phyloP scores from a whole-genome alignment of 768 basidiomycete genomes.

The Pholiota conissans region DNA sequence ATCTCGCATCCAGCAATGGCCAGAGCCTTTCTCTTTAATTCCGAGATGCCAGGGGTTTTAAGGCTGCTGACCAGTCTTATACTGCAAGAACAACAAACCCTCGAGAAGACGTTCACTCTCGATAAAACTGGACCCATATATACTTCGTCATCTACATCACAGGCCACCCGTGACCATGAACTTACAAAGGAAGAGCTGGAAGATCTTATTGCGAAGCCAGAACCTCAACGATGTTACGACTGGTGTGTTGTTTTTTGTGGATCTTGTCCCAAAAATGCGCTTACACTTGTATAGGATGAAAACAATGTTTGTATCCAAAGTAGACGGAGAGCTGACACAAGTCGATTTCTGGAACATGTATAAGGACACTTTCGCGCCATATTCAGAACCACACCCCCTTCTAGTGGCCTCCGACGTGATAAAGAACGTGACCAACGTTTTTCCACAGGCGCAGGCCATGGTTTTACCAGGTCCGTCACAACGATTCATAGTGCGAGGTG shows the following conservation, averaged over 20 bases:
- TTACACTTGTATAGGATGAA: conserved; percentile 69
- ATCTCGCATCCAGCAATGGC: conserved; percentile 74
- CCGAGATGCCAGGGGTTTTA: conserved; percentile 68
- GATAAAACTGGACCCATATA: conserved; percentile 63
- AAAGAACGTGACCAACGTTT: conserved; percentile 85
- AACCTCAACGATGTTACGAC: conserved; percentile 81
- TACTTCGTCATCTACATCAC: conserved; percentile 54
- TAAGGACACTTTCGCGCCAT: conserved; percentile 74
- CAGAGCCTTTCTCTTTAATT: conserved; percentile 72
- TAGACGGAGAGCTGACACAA: conserved; percentile 84
- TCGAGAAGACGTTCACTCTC: conserved; percentile 62
- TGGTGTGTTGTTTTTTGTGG: conserved; percentile 49
- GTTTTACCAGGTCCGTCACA: conserved; percentile 72
- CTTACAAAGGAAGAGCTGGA: conserved; percentile 72
- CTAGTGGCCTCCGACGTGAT: conserved; percentile 92
- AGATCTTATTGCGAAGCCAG: conserved; percentile 51
- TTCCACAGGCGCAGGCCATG: conserved; percentile 86
- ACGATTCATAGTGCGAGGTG: conserved; percentile 86
- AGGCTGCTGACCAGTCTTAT: conserved; percentile 68
- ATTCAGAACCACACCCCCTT: conserved; percentile 55
- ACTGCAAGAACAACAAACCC: conserved; percentile 58
- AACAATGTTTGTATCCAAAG: conserved; percentile 75
- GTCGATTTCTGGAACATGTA: conserved; percentile 97
- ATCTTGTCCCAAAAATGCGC: background rate
- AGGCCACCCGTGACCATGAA: conserved; percentile 57